Conservation (phyloP, 129 eudicot genomes). For the Deinandra increscens region DNA sequence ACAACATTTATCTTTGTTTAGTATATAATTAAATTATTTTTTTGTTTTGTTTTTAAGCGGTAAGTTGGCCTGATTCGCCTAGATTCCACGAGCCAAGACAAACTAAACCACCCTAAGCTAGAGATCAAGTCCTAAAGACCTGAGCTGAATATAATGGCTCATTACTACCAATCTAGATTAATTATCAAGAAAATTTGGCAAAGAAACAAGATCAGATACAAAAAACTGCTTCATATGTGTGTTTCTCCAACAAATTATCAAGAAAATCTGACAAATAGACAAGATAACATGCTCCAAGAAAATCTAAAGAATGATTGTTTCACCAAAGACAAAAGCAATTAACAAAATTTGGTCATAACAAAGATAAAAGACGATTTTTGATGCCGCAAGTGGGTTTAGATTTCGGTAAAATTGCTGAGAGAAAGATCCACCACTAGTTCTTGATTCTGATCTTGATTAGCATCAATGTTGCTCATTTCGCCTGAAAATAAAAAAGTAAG, state of each 20-base stretch:
- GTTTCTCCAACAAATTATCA: not conserved
- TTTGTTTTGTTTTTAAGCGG: too few species aligned
- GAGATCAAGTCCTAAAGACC: too few species aligned
- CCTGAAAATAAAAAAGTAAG: conserved; percentile 17
- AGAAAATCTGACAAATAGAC: not conserved
- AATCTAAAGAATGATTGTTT: not conserved
- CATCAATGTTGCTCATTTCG: conserved; percentile 18
- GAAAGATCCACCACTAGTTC: conserved; percentile 36
- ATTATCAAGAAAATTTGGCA: too few species aligned
- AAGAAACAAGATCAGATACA: conserved; percentile 6
- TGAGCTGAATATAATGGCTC: too few species aligned
- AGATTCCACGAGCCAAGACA: too few species aligned
- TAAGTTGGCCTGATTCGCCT: too few species aligned
- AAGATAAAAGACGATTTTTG: conserved; percentile 10
- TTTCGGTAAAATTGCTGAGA: conserved; percentile 29
- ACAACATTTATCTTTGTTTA: too few species aligned
- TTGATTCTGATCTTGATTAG: conserved; percentile 24
- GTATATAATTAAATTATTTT: too few species aligned
- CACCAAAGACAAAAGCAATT: not conserved
- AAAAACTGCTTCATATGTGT: not conserved
- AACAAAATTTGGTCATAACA: not conserved
- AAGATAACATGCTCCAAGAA: too few species aligned
- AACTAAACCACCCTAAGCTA: too few species aligned
- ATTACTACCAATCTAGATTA: too few species aligned
- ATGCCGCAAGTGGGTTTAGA: conserved; percentile 1